These are phyloP conservation scores for Cordyceps tenuipes DNA, from an alignment of 2,329 filamentous ascomycete genomes.

Conservation along the genomic window DNA sequence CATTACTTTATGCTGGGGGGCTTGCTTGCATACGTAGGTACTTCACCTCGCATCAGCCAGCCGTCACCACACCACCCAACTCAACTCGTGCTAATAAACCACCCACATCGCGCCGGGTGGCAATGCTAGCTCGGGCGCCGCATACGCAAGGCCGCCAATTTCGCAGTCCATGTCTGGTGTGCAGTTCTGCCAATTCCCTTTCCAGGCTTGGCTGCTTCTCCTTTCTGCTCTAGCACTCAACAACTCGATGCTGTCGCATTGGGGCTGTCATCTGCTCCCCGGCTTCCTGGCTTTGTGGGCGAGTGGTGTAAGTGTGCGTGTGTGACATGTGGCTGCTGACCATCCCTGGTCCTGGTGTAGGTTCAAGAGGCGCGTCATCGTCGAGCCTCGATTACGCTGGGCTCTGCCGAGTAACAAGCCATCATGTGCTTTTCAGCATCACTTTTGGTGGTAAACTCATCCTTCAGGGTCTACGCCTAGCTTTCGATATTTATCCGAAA, in stretches of 20 bases:
- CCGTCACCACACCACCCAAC: constrained; percentile 2
- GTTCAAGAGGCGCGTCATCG: constrained; percentile 7
- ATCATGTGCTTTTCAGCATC: not conserved
- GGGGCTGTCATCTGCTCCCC: constrained; percentile 6
- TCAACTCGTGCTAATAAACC: no score
- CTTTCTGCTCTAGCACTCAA: not conserved
- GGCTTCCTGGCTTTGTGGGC: constrained; percentile 1
- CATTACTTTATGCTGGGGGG: not conserved
- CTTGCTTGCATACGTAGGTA: constrained; percentile 6
- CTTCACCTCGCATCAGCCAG: constrained; percentile 7
- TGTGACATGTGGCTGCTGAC: constrained; percentile 10
- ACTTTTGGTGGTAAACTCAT: not conserved
- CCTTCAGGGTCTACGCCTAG: not conserved
- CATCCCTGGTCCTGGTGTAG: not conserved
- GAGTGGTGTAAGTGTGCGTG: not conserved
- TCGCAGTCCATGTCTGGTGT: not conserved
- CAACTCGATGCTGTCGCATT: not conserved
- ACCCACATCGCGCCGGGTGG: not conserved
- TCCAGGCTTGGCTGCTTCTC: not conserved
- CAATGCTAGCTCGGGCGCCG: not conserved
- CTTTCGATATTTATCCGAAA: not conserved
- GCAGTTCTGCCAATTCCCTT: not conserved
- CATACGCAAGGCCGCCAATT: not conserved
- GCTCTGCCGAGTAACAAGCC: not conserved
- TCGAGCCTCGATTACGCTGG: not conserved